Percentiles rank a stretch among this genome's conserved stretches.
These are phyloP conservation scores for Zychaea mexicana DNA, from an alignment of 371 early-diverging fungal genomes.

Conservation along the genomic window DNA sequence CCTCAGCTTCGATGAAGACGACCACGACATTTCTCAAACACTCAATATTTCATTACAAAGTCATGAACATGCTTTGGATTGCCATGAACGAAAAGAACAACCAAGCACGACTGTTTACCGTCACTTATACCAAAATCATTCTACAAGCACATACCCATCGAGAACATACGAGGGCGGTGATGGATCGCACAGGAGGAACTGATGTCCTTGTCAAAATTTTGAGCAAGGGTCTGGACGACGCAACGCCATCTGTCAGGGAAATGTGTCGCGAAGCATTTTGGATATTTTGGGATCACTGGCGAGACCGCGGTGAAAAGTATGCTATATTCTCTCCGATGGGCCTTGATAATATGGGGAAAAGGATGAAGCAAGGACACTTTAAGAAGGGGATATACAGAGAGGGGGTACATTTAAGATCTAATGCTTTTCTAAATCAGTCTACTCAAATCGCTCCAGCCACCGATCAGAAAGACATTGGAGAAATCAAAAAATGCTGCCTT, in stretches of 20 bases:
- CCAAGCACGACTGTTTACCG: conserved; percentile 41
- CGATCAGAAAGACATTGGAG: conserved; percentile 38
- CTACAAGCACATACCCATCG: conserved; percentile 42
- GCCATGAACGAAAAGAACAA: conserved; percentile 49
- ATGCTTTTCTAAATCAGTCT: conserved; percentile 18
- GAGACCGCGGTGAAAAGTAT: conserved; percentile 46
- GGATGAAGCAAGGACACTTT: background rate
- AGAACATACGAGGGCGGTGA: conserved; percentile 30
- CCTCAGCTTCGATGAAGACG: conserved; percentile 29
- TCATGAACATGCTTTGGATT: conserved; percentile 33
- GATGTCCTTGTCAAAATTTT: conserved; percentile 39
- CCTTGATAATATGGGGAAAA: no score
- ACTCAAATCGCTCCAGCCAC: conserved; percentile 21
- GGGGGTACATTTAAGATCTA: background rate
- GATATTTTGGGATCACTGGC: conserved; percentile 47
- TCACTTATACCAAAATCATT: conserved; percentile 35
- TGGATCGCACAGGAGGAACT: conserved; percentile 37
- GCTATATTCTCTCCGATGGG: no score
- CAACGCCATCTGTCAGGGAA: conserved; percentile 46
- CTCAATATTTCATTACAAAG: conserved; percentile 39
- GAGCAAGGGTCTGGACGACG: conserved; percentile 43
- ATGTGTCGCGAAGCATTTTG: conserved; percentile 46
- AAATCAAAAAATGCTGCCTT: conserved; percentile 22
- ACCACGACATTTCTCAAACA: conserved; percentile 38
- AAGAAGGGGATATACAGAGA: no score